Evolutionary conservation across 2,329 filamentous ascomycete genomes (phyloP).

Genomic region (Arthrocladium fulminans): DNA sequence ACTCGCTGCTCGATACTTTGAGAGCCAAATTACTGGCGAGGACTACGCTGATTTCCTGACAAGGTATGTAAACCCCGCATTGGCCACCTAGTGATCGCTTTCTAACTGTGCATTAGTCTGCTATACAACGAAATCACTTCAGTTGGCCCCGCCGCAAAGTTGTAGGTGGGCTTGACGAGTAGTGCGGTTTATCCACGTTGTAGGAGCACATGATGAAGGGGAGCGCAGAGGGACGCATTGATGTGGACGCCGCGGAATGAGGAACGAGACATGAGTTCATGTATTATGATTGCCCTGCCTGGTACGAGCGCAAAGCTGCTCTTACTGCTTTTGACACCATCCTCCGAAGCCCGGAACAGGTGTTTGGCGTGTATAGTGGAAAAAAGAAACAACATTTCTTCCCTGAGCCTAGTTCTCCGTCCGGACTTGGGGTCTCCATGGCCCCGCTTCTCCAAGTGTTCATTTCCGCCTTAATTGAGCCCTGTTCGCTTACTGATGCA

Average conservation of each 20-base stretch:
- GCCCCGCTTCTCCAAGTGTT: no score
- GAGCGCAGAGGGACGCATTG: not conserved
- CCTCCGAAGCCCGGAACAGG: no score
- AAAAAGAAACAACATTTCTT: no score
- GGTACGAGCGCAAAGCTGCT: no score
- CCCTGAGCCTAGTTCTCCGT: not conserved
- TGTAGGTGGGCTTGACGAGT: conserved; percentile 34
- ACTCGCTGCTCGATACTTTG: conserved; percentile 86
- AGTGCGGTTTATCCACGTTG: not conserved
- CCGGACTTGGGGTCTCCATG: not conserved
- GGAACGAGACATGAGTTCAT: not conserved
- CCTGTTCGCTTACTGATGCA: no score
- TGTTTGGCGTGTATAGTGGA: no score
- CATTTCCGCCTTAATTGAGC: no score
- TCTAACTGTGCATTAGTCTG: conserved; percentile 43
- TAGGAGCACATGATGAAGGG: not conserved
- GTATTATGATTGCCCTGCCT: no score
- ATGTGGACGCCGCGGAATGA: no score
- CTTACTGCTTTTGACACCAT: no score
- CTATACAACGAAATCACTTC: conserved; percentile 83
- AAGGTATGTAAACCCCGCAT: conserved; percentile 45
- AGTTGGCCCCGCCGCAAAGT: conserved; percentile 57
- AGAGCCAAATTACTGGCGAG: conserved; percentile 86
- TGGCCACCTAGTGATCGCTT: conserved; percentile 13
- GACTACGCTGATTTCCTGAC: conserved; percentile 97